Evolutionary conservation across 352 stramenopile species (phyloP).

Genomic region (Paralagenidium karlingii): DNA sequence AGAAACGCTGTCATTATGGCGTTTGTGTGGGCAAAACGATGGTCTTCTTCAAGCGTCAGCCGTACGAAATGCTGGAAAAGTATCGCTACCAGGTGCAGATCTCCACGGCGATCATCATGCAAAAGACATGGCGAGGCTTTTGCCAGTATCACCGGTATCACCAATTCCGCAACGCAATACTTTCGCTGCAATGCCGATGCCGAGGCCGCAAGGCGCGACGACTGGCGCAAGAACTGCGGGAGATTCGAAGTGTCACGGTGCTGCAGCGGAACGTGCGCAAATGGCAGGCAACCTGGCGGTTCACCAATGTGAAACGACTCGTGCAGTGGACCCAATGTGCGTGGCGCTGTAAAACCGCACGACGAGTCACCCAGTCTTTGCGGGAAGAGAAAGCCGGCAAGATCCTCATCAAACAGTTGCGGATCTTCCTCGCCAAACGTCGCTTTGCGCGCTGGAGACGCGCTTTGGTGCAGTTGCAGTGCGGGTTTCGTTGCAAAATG

Average conservation of each 20-base stretch:
- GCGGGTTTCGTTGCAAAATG: conserved; percentile 19
- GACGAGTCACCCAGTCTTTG: conserved; percentile 15
- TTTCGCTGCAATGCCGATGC: conserved; percentile 28
- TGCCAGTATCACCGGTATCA: conserved; percentile 20
- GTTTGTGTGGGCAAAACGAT: conserved; percentile 84
- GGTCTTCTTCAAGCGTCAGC: conserved; percentile 91
- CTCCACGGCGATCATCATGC: conserved; percentile 23
- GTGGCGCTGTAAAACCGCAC: conserved; percentile 24
- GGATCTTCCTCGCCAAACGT: too few species aligned
- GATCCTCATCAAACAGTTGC: too few species aligned
- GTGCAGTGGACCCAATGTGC: too few species aligned
- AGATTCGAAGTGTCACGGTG: conserved; percentile 23
- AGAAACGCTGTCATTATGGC: conserved; percentile 12
- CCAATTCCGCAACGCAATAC: conserved; percentile 14
- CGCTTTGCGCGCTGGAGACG: conserved; percentile 16
- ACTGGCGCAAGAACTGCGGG: too few species aligned
- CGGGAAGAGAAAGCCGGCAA: conserved; percentile 30
- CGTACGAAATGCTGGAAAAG: conserved; percentile 88
- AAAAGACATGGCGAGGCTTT: conserved; percentile 35
- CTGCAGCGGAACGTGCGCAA: conserved; percentile 33
- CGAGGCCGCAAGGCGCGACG: conserved; percentile 19
- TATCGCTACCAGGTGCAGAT: conserved; percentile 17
- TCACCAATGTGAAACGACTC: conserved; percentile 19
- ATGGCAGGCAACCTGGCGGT: conserved; percentile 20
- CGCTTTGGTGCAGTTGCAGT: conserved; percentile 38